A percentile compares a stretch with the other conserved stretches of the same genome.
These are phyloP conservation scores for Coniochaeta ligniaria DNA, from an alignment of 2,329 filamentous ascomycete genomes.

Conservation along the genomic window DNA sequence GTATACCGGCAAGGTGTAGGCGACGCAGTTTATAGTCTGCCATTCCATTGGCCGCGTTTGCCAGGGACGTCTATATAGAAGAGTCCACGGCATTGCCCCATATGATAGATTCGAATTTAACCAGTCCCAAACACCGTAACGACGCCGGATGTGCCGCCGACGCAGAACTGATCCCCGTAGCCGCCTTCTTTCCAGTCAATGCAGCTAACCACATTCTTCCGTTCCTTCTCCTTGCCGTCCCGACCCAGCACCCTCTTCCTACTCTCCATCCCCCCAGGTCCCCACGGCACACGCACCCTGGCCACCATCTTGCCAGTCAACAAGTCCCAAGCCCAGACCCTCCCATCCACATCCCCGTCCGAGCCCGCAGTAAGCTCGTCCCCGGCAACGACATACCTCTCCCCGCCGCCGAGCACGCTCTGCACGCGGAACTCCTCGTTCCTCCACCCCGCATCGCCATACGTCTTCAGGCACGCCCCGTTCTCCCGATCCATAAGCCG, in stretches of 20 bases:
- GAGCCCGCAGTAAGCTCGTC: constrained; percentile 52
- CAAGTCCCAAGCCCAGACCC: constrained; percentile 77
- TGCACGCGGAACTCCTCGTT: constrained; percentile 71
- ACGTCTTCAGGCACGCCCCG: constrained; percentile 68
- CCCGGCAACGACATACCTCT: constrained; percentile 72
- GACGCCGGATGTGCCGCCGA: constrained; percentile 56
- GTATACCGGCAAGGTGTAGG: constrained; percentile 19
- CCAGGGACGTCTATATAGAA: too few relatives aligned
- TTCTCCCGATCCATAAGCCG: constrained; percentile 73
- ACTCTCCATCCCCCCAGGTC: constrained; percentile 36
- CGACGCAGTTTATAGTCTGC: neutral
- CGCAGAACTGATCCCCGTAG: constrained; percentile 58
- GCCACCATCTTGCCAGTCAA: constrained; percentile 63
- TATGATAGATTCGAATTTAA: neutral
- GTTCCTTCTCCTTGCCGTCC: constrained; percentile 53
- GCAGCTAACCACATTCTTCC: constrained; percentile 54
- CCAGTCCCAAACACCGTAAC: constrained; percentile 53
- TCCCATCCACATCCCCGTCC: constrained; percentile 40
- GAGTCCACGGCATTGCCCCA: too few relatives aligned
- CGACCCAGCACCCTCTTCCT: constrained; percentile 48
- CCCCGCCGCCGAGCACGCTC: constrained; percentile 66
- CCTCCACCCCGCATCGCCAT: constrained; percentile 47
- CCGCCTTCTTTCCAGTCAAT: constrained; percentile 56
- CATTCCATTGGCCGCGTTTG: neutral
- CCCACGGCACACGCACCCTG: constrained; percentile 52